These are phyloP conservation scores for Ophiostoma ips DNA, from an alignment of 2,329 filamentous ascomycete genomes.

Conservation along the genomic window DNA sequence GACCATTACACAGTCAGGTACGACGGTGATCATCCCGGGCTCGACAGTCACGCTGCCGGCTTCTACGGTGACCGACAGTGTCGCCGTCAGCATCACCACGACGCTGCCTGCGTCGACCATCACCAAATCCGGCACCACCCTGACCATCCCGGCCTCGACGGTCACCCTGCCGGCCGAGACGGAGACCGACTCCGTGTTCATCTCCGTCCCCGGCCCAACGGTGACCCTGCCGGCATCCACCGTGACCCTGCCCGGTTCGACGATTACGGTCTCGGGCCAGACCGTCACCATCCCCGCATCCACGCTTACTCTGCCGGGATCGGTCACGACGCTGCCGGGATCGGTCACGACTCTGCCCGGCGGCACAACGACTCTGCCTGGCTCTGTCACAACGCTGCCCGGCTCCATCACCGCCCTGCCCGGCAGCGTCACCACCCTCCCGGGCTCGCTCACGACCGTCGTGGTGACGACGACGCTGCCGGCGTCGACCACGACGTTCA, in stretches of 20 bases:
- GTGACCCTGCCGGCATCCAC: slow-evolving; percentile 8
- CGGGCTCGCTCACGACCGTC: slow-evolving; percentile 7
- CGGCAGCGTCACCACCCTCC: slow-evolving; percentile 6
- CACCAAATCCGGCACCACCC: slow-evolving; percentile 10
- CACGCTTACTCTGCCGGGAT: slow-evolving; percentile 9
- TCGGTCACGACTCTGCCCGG: slow-evolving; percentile 6
- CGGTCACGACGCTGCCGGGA: background rate
- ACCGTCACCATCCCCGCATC: slow-evolving; percentile 9
- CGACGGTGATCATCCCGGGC: slow-evolving; percentile 8
- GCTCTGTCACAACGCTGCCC: slow-evolving; percentile 6
- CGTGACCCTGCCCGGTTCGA: slow-evolving; percentile 8
- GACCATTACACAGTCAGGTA: background rate
- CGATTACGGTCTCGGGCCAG: background rate
- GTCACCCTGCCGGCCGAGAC: slow-evolving; percentile 5
- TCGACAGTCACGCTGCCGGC: slow-evolving; percentile 8
- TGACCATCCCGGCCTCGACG: background rate
- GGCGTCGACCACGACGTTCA: slow-evolving; percentile 5
- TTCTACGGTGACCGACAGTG: slow-evolving; percentile 12
- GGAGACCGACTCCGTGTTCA: background rate
- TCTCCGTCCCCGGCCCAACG: background rate
- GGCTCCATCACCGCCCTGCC: slow-evolving; percentile 9
- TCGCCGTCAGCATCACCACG: background rate
- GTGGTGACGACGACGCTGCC: slow-evolving; percentile 7
- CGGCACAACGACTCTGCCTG: slow-evolving; percentile 1
- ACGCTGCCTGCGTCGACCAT: slow-evolving; percentile 13